Base-by-base conservation (phyloP, 331 rosid species). In the Cydonia oblonga region DNA sequence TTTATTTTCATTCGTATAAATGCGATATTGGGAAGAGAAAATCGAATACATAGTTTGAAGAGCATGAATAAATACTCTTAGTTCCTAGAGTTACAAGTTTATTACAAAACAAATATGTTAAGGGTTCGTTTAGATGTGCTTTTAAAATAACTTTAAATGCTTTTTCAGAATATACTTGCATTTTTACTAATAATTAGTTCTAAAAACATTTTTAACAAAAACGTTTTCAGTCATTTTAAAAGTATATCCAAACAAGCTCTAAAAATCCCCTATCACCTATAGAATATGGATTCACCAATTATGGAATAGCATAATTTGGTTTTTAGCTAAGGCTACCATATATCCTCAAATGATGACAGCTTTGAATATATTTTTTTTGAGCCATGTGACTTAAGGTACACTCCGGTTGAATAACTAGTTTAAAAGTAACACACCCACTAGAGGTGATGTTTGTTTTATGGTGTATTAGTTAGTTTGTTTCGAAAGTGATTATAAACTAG, bases 311-410 rank as follows among this genome's bases (percentile, higher is more conserved):
- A 32, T n/a, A 5, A 66, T 62, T 77, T 73, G 69, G 71, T 3
- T 20, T 75, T 79, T 64, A 70, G 66, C 68, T 71, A 38, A 22
- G 61, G 80, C 52, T 78, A 44, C 19, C 11, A 33, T 73, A 28
- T 23, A 69, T 56, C 22, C 18, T 28, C 76, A 78, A 82, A 84
- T 84, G 86, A 88, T 86, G 84, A 66, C 54, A 75, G 75, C 54
- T 73, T 73, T 76, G 72, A 56, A 76, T 56, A 2, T 35, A 2
- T 35, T 9, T 71, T 68, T 53, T 64, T 73, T 59, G 81, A 62
- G 81, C 74, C 83, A 81, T 80, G 86, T 88, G 88, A 85, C 95
- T 85, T 88, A 63, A 77, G 81, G 68, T 52, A 53, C 79, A 90
- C 95, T 87, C 82, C 75, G 78, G 35, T 42, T 53, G 82, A 80